phyloP scores from a whole-genome alignment of 1,139 yeast species.

The Cylindricascospora bacillispora region DNA sequence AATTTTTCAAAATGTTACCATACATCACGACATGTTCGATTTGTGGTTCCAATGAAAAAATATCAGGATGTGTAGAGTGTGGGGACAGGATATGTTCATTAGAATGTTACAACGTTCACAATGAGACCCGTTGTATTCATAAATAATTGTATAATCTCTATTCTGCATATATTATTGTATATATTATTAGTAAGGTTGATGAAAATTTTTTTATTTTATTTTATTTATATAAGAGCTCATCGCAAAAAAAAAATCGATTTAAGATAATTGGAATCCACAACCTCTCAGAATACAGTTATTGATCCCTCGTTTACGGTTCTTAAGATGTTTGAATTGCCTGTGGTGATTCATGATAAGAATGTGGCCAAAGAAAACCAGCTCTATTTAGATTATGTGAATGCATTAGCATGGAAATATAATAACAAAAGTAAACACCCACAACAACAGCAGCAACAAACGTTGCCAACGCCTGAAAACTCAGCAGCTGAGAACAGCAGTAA shows the following conservation, averaged over 20 bases:
- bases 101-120: conserved; percentile 22
- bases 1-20: conserved; percentile 23
- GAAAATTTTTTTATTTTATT: neutral
- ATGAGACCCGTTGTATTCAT: conserved; percentile 23
- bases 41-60: conserved; percentile 24
- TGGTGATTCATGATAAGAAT: conserved; percentile 9
- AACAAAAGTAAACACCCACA: conserved; percentile 4
- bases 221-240: too few species aligned
- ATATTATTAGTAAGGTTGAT: neutral
- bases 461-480: conserved; percentile 21
- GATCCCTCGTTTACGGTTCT: too few species aligned
- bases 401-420: conserved; percentile 10
- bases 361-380: conserved; percentile 16
- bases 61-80: conserved; percentile 25
- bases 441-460: conserved; percentile 4
- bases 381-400: conserved; percentile 12
- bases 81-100: conserved; percentile 24
- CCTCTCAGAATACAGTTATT: neutral
- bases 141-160: conserved; percentile 1
- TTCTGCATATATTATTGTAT: neutral
- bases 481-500: conserved; percentile 10
- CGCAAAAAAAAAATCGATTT: conserved; percentile 1
- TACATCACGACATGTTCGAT: conserved; percentile 24
- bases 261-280: neutral
- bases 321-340: conserved; percentile 23